phyloP scores from a whole-genome alignment of 495 filamentous ascomycete species.

The Copromyces sp. region DNA sequence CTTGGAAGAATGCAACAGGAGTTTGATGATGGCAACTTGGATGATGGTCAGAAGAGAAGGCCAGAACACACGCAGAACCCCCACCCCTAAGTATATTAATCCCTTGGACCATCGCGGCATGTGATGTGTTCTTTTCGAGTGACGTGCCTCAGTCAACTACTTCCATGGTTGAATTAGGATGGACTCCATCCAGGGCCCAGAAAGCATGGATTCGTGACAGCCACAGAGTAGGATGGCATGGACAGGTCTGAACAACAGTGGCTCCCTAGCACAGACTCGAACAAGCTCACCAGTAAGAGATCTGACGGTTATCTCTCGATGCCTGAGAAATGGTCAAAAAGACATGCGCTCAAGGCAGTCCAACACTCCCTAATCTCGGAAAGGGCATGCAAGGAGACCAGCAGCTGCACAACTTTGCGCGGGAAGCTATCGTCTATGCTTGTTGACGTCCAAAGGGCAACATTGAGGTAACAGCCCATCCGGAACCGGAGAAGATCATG shows the following conservation, averaged over 20 bases:
- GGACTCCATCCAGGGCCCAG: constrained; percentile 9
- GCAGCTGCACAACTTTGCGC: neutral
- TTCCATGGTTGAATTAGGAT: constrained; percentile 1
- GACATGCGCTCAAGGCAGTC: constrained; percentile 1
- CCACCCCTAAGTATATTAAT: constrained; percentile 20
- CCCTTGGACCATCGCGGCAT: constrained; percentile 4
- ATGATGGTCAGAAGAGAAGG: constrained; percentile 8
- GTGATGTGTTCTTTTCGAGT: neutral
- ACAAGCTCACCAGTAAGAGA: constrained; percentile 23
- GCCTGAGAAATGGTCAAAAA: constrained; percentile 8
- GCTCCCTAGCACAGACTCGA: neutral
- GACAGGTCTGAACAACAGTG: neutral
- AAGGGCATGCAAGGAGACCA: neutral
- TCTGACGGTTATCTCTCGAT: constrained; percentile 25
- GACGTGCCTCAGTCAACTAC: neutral
- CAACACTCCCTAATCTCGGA: neutral
- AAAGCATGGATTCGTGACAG: constrained; percentile 1
- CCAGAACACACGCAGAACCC: constrained; percentile 13
- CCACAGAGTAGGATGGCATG: constrained; percentile 11
- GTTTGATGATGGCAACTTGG: neutral
- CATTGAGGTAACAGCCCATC: neutral
- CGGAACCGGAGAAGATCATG: neutral
- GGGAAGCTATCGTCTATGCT: neutral
- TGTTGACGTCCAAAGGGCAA: neutral
- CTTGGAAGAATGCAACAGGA: constrained; percentile 3